These are phyloP conservation scores for Hygrophoropsis aurantiaca DNA, from an alignment of 768 basidiomycete species.

Conservation along the genomic window DNA sequence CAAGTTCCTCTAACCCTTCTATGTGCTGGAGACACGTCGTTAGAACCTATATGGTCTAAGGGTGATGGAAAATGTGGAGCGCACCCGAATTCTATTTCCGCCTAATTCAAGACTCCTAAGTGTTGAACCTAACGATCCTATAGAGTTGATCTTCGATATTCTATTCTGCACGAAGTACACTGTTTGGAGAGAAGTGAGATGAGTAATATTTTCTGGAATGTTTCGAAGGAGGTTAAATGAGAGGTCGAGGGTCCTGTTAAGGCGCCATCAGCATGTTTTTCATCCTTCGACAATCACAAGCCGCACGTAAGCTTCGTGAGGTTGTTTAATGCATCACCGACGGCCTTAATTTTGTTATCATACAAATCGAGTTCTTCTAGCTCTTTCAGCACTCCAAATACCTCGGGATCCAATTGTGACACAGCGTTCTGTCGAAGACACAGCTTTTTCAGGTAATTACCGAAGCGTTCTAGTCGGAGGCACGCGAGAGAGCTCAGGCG, in stretches of 20 bases:
- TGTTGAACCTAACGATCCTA: constrained; percentile 52
- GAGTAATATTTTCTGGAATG: constrained; percentile 61
- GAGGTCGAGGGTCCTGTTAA: constrained; percentile 79
- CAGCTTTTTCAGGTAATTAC: constrained; percentile 61
- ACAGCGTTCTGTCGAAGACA: constrained; percentile 89
- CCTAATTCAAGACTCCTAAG: constrained; percentile 89
- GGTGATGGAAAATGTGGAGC: constrained; percentile 28
- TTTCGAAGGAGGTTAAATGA: constrained; percentile 89
- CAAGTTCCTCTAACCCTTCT: constrained; percentile 77
- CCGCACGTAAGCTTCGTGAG: constrained; percentile 54
- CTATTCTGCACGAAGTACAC: constrained; percentile 97
- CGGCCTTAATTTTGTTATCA: constrained; percentile 86
- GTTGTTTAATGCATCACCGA: constrained; percentile 65
- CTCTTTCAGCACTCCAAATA: constrained; percentile 62
- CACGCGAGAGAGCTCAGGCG: constrained; percentile 67
- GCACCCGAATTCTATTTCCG: constrained; percentile 86
- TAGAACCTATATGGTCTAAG: too few relatives aligned
- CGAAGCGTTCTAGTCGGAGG: constrained; percentile 76
- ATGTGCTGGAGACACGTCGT: constrained; percentile 60
- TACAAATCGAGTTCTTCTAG: constrained; percentile 94
- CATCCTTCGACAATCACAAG: background rate
- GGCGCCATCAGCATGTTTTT: background rate
- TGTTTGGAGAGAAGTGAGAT: constrained; percentile 63
- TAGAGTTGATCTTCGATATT: constrained; percentile 74
- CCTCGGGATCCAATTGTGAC: constrained; percentile 65